Evolutionary conservation across 2,329 filamentous ascomycete species (phyloP).

Genomic region (Davidsoniella neocaledoniae): DNA sequence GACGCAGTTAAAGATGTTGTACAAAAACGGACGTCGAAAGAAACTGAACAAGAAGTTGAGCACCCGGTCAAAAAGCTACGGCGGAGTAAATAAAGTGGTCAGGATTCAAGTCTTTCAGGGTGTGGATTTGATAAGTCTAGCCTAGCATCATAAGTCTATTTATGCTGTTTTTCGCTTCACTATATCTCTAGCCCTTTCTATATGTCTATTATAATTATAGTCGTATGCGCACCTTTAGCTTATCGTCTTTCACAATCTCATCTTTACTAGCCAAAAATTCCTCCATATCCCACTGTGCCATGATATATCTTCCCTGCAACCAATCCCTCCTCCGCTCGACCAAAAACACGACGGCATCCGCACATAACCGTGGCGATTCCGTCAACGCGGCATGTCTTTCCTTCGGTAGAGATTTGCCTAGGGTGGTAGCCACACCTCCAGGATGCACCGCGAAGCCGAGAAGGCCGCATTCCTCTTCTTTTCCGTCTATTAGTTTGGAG

Average conservation of each 20-base stretch:
- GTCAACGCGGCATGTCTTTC: constrained; percentile 13
- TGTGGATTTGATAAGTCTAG: too few species aligned
- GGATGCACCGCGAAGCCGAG: constrained; percentile 25
- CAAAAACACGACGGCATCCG: constrained; percentile 28
- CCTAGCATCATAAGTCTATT: too few species aligned
- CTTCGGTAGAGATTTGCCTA: constrained; percentile 7
- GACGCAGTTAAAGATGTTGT: background rate
- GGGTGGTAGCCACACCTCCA: constrained; percentile 23
- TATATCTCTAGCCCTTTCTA: background rate
- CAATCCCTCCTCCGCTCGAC: constrained; percentile 25
- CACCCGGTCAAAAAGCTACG: too few species aligned
- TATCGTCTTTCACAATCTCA: constrained; percentile 22
- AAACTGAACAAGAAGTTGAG: too few species aligned
- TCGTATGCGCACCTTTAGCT: constrained; percentile 14
- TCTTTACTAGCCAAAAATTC: constrained; percentile 25
- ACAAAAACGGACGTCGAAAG: too few species aligned
- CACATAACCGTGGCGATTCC: constrained; percentile 24
- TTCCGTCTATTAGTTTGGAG: too few species aligned
- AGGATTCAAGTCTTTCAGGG: too few species aligned
- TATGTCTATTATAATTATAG: constrained; percentile 3
- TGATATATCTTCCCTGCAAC: constrained; percentile 28
- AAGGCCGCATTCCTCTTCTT: constrained; percentile 20
- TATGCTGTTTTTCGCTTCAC: background rate
- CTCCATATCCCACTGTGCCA: constrained; percentile 29
- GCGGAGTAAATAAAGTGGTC: too few species aligned